Percentiles rank a stretch among this genome's conserved stretches.
Conservation (phyloP, 176 grass and related monocot genomes). For the Paspalum vaginatum region DNA sequence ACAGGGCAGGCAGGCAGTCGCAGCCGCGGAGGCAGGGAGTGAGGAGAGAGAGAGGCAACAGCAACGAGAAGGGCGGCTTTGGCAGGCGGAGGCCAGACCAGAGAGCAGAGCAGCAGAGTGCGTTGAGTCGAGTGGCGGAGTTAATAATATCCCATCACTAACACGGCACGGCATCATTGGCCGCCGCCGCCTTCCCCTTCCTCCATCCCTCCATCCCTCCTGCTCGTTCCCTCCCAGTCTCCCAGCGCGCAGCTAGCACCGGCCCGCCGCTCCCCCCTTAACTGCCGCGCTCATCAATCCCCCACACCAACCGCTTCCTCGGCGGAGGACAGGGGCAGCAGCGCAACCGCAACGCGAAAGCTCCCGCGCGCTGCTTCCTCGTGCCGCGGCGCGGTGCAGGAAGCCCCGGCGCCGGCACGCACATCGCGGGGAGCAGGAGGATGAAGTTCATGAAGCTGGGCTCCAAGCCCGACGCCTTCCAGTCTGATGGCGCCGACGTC, state of each 20-base stretch:
- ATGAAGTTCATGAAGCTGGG: constrained; percentile 99
- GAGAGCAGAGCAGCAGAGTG: constrained; percentile 23
- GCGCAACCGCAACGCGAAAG: neutral
- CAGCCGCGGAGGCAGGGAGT: constrained; percentile 21
- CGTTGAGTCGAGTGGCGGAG: constrained; percentile 5
- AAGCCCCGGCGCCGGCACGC: no score
- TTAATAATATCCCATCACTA: constrained; percentile 68
- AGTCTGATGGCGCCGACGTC: constrained; percentile 76
- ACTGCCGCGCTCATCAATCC: constrained; percentile 53
- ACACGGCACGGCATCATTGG: constrained; percentile 66
- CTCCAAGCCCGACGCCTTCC: constrained; percentile 93
- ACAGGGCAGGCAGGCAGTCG: neutral
- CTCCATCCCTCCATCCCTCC: neutral
- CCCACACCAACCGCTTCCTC: constrained; percentile 39
- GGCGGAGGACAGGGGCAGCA: neutral
- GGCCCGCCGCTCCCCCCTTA: constrained; percentile 11
- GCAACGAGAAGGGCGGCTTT: constrained; percentile 43
- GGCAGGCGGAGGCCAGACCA: constrained; percentile 14
- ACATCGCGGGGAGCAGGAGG: constrained; percentile 25
- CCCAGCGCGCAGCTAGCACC: neutral
- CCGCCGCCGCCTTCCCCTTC: constrained; percentile 20
- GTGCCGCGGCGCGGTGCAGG: no score
- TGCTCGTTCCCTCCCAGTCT: neutral
- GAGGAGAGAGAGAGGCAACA: constrained; percentile 12
- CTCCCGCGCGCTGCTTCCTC: constrained; percentile 11